These are phyloP conservation scores for Pilasporangium apinafurcum DNA, from an alignment of 352 stramenopile genomes.

Conservation along the genomic window DNA sequence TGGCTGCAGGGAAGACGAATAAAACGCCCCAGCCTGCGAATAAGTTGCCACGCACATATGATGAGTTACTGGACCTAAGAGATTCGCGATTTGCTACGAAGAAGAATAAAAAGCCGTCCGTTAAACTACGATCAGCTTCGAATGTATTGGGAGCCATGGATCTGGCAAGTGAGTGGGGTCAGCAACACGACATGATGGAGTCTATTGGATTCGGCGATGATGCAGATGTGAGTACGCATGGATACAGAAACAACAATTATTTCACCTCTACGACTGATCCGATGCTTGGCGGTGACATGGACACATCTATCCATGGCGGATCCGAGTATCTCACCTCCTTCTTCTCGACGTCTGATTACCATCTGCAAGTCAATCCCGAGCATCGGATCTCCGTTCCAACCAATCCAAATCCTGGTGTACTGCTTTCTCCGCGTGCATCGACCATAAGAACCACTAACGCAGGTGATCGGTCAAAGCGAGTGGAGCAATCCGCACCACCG, in stretches of 20 bases:
- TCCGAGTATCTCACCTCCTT: constrained; percentile 74
- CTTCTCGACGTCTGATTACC: constrained; percentile 59
- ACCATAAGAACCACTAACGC: constrained; percentile 11
- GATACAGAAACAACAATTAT: constrained; percentile 22
- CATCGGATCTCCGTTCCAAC: constrained; percentile 53
- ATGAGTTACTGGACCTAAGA: constrained; percentile 64
- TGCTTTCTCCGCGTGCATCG: constrained; percentile 41
- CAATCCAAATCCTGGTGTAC: constrained; percentile 19
- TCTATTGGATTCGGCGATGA: constrained; percentile 19
- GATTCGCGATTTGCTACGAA: constrained; percentile 74
- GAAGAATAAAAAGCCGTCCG: constrained; percentile 69
- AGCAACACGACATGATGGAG: constrained; percentile 14
- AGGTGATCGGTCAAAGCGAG: constrained; percentile 31
- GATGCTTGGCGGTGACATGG: constrained; percentile 17
- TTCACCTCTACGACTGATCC: constrained; percentile 16
- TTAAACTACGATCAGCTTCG: constrained; percentile 34
- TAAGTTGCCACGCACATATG: constrained; percentile 68
- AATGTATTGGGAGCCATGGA: constrained; percentile 54
- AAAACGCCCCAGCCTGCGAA: constrained; percentile 26
- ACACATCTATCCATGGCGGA: constrained; percentile 52
- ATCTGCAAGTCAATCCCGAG: constrained; percentile 61
- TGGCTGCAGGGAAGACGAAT: constrained; percentile 42
- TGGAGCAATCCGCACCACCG: constrained; percentile 28
- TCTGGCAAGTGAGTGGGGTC: constrained; percentile 44
- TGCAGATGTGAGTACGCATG: constrained; percentile 8